Evolutionary conservation across 352 stramenopile genomes (phyloP).

Genomic region (Globisporangium sylvaticum): DNA sequence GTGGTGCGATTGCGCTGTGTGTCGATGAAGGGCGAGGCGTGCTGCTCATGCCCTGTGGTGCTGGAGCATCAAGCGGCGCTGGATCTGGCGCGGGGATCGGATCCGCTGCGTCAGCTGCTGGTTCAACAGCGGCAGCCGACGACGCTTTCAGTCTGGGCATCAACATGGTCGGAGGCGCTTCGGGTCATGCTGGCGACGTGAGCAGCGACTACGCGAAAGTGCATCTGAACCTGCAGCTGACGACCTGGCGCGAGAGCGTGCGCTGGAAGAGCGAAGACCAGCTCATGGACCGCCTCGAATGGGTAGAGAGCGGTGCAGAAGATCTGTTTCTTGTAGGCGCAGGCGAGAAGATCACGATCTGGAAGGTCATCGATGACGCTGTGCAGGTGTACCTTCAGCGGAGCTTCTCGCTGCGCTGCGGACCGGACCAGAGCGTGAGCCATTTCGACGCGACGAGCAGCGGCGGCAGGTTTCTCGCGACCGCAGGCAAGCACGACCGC

Average conservation of each 20-base stretch:
- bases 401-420: constrained; percentile 39
- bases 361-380: constrained; percentile 79
- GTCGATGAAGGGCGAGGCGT: constrained; percentile 60
- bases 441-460: constrained; percentile 66
- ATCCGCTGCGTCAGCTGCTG: not conserved
- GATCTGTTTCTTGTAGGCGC: constrained; percentile 62
- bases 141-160: constrained; percentile 1
- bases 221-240: constrained; percentile 67
- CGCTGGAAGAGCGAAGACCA: constrained; percentile 69
- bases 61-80: not conserved
- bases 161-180: not conserved
- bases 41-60: constrained; percentile 42
- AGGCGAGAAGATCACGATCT: constrained; percentile 71
- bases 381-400: constrained; percentile 77
- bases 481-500: constrained; percentile 49
- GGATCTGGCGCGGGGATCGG: constrained; percentile 9
- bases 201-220: constrained; percentile 50
- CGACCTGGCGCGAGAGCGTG: constrained; percentile 63
- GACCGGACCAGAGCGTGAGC: constrained; percentile 18
- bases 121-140: not conserved
- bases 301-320: constrained; percentile 68
- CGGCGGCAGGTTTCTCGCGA: constrained; percentile 53
- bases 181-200: constrained; percentile 14
- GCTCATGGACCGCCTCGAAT: constrained; percentile 60
- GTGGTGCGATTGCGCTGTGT: constrained; percentile 56